phyloP scores from a whole-genome alignment of 345 rosid genomes.

The Aquilaria sinensis region DNA sequence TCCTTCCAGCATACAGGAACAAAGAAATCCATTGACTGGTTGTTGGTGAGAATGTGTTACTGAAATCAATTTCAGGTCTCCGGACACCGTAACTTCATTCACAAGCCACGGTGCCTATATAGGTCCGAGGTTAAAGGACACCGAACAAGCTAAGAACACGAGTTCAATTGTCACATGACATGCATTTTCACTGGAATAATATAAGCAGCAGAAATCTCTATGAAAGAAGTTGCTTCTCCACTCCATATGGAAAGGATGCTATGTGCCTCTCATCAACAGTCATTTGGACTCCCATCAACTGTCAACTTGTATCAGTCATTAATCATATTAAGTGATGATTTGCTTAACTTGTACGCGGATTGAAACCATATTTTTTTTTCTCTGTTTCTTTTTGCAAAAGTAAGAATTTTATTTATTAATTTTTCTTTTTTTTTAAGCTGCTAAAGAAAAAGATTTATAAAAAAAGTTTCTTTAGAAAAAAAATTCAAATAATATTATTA shows the following conservation, averaged over 20 bases:
- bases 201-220: conserved; percentile 2
- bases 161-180: neutral
- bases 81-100: conserved; percentile 75
- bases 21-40: conserved; percentile 56
- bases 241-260: conserved; percentile 70
- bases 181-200: too few relatives aligned
- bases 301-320: too few relatives aligned
- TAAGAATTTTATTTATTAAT: too few relatives aligned
- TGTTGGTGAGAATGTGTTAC: conserved; percentile 46
- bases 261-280: conserved; percentile 95
- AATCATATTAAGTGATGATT: too few relatives aligned
- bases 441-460: too few relatives aligned
- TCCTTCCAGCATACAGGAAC: too few relatives aligned
- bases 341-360: too few relatives aligned
- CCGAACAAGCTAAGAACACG: conserved; percentile 11
- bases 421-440: too few relatives aligned
- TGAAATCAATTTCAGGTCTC: conserved; percentile 68
- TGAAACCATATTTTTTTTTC: too few relatives aligned
- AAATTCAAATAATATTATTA: too few relatives aligned
- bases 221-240: conserved; percentile 62
- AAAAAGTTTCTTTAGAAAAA: too few relatives aligned
- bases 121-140: conserved; percentile 41
- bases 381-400: too few relatives aligned
- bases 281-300: conserved; percentile 59
- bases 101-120: conserved; percentile 90